Conservation (phyloP, 2,329 filamentous ascomycete species). For the Emergomyces orientalis region DNA sequence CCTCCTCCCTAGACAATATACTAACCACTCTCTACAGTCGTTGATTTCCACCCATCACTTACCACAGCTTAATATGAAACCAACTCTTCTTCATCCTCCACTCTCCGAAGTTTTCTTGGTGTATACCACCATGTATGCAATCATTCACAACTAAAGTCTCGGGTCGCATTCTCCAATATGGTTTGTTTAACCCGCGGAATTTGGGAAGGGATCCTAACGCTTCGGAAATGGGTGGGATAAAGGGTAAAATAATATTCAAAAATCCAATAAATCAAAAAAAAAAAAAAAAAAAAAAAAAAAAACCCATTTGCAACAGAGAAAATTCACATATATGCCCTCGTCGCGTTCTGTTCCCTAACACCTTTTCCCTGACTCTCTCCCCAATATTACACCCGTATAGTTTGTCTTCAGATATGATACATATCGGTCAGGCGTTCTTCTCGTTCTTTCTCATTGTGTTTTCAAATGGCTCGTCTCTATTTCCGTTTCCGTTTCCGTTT, state of each 20-base stretch:
- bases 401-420: neutral
- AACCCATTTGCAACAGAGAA: neutral
- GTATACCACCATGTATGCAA: neutral
- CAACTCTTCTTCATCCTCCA: neutral
- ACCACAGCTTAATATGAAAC: neutral
- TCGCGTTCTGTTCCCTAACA: neutral
- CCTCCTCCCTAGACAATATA: slow-evolving; percentile 1
- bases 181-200: neutral
- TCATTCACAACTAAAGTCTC: neutral
- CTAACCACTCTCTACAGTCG: neutral
- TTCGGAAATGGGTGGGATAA: neutral
- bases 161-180: neutral
- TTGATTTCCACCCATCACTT: neutral
- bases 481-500: neutral
- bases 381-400: neutral
- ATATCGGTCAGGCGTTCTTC: neutral
- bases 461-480: neutral
- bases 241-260: neutral
- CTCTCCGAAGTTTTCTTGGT: neutral
- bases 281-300: too few species aligned
- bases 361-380: neutral
- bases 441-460: neutral
- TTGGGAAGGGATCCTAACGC: neutral
- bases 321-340: neutral
- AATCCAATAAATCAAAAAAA: too few species aligned